phyloP scores from a whole-genome alignment of 768 basidiomycete genomes.

The Amanita subjunquillea region DNA sequence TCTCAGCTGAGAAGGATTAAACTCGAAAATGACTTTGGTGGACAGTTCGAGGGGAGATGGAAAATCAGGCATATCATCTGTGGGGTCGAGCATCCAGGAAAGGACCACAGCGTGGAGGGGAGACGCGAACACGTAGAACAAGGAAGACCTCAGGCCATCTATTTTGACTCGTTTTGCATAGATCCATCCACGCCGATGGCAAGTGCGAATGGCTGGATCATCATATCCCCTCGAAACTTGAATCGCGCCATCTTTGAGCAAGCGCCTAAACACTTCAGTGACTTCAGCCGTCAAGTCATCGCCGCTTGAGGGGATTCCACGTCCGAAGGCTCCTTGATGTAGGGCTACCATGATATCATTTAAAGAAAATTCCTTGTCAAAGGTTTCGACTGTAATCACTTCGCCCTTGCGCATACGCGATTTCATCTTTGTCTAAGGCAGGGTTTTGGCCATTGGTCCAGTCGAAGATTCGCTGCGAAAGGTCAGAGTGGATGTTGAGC shows the following conservation, averaged over 20 bases:
- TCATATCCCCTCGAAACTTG: no score
- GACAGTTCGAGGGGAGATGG: neutral
- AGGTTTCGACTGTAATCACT: neutral
- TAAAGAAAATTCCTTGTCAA: neutral
- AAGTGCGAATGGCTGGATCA: neutral
- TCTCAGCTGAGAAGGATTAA: neutral
- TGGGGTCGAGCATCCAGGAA: neutral
- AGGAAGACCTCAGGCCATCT: no score
- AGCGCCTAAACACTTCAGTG: neutral
- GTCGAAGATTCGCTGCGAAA: neutral
- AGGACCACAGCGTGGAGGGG: neutral
- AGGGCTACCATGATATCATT: neutral
- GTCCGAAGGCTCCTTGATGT: neutral
- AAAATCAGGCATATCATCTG: neutral
- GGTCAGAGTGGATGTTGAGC: neutral
- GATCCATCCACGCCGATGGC: neutral
- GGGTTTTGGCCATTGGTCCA: neutral
- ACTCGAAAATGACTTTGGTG: neutral
- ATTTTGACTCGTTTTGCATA: neutral
- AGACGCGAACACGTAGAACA: neutral
- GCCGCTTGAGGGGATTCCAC: neutral
- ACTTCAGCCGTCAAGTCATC: neutral
- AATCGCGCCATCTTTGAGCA: neutral
- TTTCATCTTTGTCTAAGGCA: neutral
- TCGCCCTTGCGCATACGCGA: neutral